Percentiles rank a stretch among this genome's conserved stretches.
Evolutionary conservation across 208 protist genomes (phyloP).

Genomic region (Novymonas esmeraldas): DNA sequence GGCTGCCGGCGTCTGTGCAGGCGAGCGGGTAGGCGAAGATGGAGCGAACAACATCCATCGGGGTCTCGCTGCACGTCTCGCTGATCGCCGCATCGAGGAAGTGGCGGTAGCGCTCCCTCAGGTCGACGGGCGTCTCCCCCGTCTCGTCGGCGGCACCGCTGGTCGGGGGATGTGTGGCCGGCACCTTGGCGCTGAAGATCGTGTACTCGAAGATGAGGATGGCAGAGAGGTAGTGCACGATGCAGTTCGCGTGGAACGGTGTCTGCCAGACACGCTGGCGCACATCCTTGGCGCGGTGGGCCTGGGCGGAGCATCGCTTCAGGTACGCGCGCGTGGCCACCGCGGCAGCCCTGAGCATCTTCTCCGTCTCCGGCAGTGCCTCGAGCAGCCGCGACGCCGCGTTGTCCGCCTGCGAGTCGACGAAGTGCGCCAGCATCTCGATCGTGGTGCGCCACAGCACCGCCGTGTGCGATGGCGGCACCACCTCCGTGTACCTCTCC

Average conservation of each 20-base stretch:
- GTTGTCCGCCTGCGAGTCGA: constrained; percentile 50
- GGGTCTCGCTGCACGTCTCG: constrained; percentile 16
- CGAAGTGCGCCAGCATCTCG: constrained; percentile 49
- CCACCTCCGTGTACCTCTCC: background rate
- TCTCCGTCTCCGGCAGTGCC: constrained; percentile 26
- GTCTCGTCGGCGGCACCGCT: background rate
- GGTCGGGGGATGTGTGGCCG: background rate
- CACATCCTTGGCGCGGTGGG: constrained; percentile 1
- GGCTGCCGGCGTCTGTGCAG: background rate
- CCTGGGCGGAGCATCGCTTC: background rate
- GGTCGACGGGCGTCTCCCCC: background rate
- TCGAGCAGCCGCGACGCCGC: constrained; percentile 38
- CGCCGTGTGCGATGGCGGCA: constrained; percentile 40
- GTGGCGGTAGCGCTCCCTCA: constrained; percentile 46
- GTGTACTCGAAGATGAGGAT: constrained; percentile 76
- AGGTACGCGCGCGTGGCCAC: constrained; percentile 14
- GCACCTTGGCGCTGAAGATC: constrained; percentile 43
- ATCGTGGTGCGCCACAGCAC: constrained; percentile 63
- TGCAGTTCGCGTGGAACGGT: constrained; percentile 54
- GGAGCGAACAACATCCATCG: constrained; percentile 42
- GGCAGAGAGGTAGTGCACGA: constrained; percentile 64
- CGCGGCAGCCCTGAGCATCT: constrained; percentile 22
- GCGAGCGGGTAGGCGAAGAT: constrained; percentile 28
- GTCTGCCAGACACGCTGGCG: constrained; percentile 16
- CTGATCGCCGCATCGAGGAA: constrained; percentile 35